phyloP scores from a whole-genome alignment of 176 grass and related monocot genomes.

The Rhynchospora breviuscula region DNA sequence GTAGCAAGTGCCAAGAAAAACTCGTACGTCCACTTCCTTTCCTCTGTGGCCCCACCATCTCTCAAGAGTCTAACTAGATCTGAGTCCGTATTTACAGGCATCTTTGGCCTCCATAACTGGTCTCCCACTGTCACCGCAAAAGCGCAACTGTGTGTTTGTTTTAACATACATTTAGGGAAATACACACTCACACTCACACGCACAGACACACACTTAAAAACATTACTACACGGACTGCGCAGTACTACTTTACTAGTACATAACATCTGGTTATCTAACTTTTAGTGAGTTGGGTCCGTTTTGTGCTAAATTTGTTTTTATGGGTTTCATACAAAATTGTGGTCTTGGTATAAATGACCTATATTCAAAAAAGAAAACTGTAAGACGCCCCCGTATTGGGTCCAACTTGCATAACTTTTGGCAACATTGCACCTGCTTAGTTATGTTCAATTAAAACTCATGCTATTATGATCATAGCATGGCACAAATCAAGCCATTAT shows the following conservation, averaged over 20 bases:
- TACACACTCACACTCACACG: constrained; percentile 11
- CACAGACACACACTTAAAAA: neutral
- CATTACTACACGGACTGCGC: neutral
- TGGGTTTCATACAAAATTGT: neutral
- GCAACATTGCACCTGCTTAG: neutral
- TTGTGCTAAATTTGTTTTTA: neutral
- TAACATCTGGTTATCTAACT: no score
- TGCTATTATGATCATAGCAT: neutral
- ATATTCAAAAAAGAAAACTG: neutral
- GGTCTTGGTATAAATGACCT: neutral
- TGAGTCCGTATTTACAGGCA: constrained; percentile 52
- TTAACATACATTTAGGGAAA: constrained; percentile 18
- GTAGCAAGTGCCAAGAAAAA: constrained; percentile 71
- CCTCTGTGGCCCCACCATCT: constrained; percentile 33
- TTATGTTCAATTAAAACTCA: neutral
- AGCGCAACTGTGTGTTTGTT: constrained; percentile 15
- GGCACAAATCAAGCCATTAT: neutral
- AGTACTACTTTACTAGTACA: neutral
- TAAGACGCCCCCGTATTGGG: neutral
- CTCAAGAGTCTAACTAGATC: constrained; percentile 45
- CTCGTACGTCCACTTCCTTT: constrained; percentile 39
- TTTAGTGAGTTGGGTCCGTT: neutral
- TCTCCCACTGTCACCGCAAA: constrained; percentile 46
- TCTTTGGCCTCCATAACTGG: constrained; percentile 70
- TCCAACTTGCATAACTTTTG: neutral